phyloP scores from a whole-genome alignment of 768 basidiomycete genomes.

The Symmetrospora coprosmae region DNA sequence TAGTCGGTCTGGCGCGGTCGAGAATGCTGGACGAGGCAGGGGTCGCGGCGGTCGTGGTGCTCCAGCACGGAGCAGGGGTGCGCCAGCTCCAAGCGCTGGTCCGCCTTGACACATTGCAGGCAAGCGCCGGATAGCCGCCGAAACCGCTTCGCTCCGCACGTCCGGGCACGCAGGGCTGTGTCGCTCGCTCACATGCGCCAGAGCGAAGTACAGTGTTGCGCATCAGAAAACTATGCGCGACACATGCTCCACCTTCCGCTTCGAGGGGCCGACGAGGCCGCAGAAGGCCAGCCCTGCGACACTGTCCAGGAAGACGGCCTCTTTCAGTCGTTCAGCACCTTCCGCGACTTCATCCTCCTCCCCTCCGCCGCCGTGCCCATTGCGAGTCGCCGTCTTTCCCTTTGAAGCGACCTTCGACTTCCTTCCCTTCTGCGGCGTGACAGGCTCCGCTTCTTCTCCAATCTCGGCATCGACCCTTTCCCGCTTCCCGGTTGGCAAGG shows the following conservation, averaged over 20 bases:
- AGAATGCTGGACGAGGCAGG: too few species aligned
- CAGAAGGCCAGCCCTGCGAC: slow-evolving; percentile 28
- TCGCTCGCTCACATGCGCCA: too few species aligned
- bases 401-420: not conserved
- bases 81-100: too few species aligned
- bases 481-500: not conserved
- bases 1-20: too few species aligned
- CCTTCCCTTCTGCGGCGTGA: not conserved
- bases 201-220: too few species aligned
- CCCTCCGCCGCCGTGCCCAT: not conserved
- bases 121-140: too few species aligned
- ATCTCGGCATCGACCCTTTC: too few species aligned
- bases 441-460: not conserved
- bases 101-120: too few species aligned
- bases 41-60: too few species aligned
- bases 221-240: slow-evolving; percentile 29
- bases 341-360: slow-evolving; percentile 13
- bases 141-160: too few species aligned
- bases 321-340: not conserved
- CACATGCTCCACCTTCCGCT: slow-evolving; percentile 31
- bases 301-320: slow-evolving; percentile 30
- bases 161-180: too few species aligned
- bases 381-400: not conserved
- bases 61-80: too few species aligned
- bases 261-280: slow-evolving; percentile 30